A percentile compares a stretch with the other conserved stretches of the same genome.
phyloP scores from a whole-genome alignment of 176 grass and related monocot genomes.

The Luzula sylvatica region DNA sequence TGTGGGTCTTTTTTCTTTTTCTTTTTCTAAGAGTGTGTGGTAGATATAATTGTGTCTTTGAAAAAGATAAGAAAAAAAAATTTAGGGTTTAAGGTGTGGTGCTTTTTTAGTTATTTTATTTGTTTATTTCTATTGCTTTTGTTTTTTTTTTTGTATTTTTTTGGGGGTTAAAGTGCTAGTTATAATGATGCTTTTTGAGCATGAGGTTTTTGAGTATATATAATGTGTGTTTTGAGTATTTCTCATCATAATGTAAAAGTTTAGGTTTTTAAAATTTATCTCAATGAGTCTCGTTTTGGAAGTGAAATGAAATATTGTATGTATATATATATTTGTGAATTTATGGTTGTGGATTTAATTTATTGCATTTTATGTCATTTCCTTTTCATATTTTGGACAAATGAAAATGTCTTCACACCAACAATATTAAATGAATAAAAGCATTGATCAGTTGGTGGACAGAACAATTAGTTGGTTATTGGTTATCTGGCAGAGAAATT shows the following conservation, averaged over 20 bases:
- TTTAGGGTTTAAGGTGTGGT: constrained; percentile 7
- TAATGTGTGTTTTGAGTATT: constrained; percentile 9
- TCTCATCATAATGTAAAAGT: constrained; percentile 1
- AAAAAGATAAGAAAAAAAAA: background rate
- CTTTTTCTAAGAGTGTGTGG: constrained; percentile 12
- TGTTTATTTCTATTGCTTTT: background rate
- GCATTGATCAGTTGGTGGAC: constrained; percentile 14
- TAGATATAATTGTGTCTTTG: background rate
- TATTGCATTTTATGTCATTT: constrained; percentile 5
- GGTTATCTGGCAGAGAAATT: background rate
- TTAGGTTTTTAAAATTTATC: constrained; percentile 18
- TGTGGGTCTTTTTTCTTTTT: constrained; percentile 31
- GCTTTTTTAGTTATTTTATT: constrained; percentile 7
- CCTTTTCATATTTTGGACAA: background rate
- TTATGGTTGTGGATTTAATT: background rate
- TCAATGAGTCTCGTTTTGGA: constrained; percentile 10
- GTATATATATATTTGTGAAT: constrained; percentile 10
- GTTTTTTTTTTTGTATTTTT: background rate
- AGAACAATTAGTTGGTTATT: constrained; percentile 18
- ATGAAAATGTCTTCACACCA: constrained; percentile 9
- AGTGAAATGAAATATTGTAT: constrained; percentile 13
- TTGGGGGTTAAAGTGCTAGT: constrained; percentile 1
- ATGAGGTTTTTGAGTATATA: constrained; percentile 15
- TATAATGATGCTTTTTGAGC: constrained; percentile 7
- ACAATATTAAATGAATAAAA: constrained; percentile 22